phyloP scores from a whole-genome alignment of 192 early-diverging fungal genomes.

The Gigaspora rosea region DNA sequence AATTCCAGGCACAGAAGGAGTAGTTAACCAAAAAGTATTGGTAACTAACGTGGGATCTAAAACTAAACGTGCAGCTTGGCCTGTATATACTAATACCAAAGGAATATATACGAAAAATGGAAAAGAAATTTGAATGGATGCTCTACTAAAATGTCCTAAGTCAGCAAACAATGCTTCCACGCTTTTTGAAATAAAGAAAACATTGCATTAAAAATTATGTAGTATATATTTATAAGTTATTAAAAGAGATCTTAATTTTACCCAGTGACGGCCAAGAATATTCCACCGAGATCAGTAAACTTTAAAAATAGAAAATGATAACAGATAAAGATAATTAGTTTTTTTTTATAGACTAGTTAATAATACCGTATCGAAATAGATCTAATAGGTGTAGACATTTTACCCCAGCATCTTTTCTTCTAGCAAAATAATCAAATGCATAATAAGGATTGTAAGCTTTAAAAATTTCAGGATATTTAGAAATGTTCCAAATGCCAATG shows the following conservation, averaged over 20 bases:
- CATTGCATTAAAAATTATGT: no score
- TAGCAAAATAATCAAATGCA: constrained; percentile 36
- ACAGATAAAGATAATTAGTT: no score
- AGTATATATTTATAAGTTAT: no score
- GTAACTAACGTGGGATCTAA: not conserved
- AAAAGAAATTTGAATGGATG: constrained; percentile 52
- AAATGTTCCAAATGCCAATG: constrained; percentile 56
- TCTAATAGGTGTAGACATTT: no score
- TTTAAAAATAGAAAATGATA: not conserved
- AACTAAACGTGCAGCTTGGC: constrained; percentile 40
- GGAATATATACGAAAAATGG: constrained; percentile 49
- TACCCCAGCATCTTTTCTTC: constrained; percentile 16
- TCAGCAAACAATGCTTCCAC: constrained; percentile 61
- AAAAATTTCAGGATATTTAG: constrained; percentile 37
- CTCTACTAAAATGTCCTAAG: constrained; percentile 55
- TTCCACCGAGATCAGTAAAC: constrained; percentile 43
- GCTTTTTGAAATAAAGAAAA: no score
- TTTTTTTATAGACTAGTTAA: no score
- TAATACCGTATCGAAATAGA: no score
- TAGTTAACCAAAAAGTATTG: constrained; percentile 15
- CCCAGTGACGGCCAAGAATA: constrained; percentile 56
- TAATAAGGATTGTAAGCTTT: constrained; percentile 51
- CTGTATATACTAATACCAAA: constrained; percentile 50
- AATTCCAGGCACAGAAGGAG: not conserved
- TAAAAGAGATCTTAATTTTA: no score